Percentiles rank a stretch among this genome's conserved stretches.
These are phyloP conservation scores for Lithospermum erythrorhizon DNA, from an alignment of 257 asterid species.

Conservation along the genomic window DNA sequence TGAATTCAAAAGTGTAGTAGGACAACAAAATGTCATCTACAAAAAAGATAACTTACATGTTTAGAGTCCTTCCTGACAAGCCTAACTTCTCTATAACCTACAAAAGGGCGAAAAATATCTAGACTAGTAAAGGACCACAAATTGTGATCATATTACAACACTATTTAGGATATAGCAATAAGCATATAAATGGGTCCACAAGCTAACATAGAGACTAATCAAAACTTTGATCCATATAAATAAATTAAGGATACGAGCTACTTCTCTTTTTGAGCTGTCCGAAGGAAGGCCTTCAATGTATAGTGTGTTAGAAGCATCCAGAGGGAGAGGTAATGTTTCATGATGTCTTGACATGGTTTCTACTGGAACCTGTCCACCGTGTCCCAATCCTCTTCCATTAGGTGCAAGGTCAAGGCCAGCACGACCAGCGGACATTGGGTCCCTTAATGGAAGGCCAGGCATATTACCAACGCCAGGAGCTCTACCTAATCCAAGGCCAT, in stretches of 20 bases:
- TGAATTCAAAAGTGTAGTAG: not conserved
- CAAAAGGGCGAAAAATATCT: slow-evolving; percentile 53
- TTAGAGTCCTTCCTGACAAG: slow-evolving; percentile 44
- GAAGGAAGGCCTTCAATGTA: slow-evolving; percentile 54
- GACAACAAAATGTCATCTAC: not conserved
- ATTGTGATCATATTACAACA: not conserved
- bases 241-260: slow-evolving; percentile 46
- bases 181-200: not conserved
- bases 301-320: slow-evolving; percentile 47
- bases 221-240: not conserved
- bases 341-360: slow-evolving; percentile 30
- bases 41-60: slow-evolving; percentile 23
- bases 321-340: slow-evolving; percentile 38
- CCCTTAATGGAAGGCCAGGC: slow-evolving; percentile 21
- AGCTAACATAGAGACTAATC: too few relatives aligned
- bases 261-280: slow-evolving; percentile 40
- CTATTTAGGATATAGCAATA: not conserved
- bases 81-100: slow-evolving; percentile 52
- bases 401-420: slow-evolving; percentile 24
- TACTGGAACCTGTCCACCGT: slow-evolving; percentile 20
- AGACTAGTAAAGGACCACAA: slow-evolving; percentile 5
- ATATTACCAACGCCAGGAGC: slow-evolving; percentile 18
- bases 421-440: slow-evolving; percentile 20
- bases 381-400: slow-evolving; percentile 26
- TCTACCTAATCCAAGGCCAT: slow-evolving; percentile 24